Conservation (phyloP, 116 monocot genomes). For the Iris pallida region DNA sequence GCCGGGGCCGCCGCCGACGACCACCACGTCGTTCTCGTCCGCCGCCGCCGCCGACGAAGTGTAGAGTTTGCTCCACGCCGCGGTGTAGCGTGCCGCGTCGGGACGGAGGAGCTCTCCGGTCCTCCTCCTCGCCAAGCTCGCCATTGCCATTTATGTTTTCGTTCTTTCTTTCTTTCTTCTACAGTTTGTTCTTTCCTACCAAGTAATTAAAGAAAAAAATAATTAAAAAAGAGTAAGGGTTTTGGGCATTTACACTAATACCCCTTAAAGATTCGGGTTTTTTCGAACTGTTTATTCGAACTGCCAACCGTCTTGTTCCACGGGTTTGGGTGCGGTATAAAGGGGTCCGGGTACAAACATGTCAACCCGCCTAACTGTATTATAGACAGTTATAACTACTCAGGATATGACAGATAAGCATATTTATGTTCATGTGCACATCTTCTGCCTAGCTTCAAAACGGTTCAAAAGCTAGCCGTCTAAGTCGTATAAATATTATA, state of each 20-base stretch:
- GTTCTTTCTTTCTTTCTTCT: background rate
- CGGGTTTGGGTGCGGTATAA: too few species aligned
- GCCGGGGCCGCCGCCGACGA: slow-evolving; percentile 86
- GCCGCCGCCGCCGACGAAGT: slow-evolving; percentile 32
- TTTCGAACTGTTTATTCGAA: too few species aligned
- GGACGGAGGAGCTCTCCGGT: slow-evolving; percentile 14
- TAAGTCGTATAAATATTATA: too few species aligned
- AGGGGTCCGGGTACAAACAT: too few species aligned
- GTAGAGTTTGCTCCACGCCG: slow-evolving; percentile 25
- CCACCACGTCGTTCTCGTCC: slow-evolving; percentile 94
- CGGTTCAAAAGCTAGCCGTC: too few species aligned
- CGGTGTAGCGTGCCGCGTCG: slow-evolving; percentile 8
- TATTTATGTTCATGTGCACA: too few species aligned
- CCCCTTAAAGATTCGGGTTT: background rate
- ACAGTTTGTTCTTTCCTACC: background rate
- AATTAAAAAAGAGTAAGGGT: background rate
- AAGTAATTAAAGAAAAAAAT: background rate
- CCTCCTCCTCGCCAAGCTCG: slow-evolving; percentile 51
- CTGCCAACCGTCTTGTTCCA: too few species aligned
- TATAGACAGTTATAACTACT: too few species aligned
- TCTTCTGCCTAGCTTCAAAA: too few species aligned
- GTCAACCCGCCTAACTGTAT: too few species aligned
- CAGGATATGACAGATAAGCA: too few species aligned
- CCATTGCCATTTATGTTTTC: slow-evolving; percentile 42
- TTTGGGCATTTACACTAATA: background rate